Conservation (phyloP, 805 yeast species). For the Starmerella kuoi region DNA sequence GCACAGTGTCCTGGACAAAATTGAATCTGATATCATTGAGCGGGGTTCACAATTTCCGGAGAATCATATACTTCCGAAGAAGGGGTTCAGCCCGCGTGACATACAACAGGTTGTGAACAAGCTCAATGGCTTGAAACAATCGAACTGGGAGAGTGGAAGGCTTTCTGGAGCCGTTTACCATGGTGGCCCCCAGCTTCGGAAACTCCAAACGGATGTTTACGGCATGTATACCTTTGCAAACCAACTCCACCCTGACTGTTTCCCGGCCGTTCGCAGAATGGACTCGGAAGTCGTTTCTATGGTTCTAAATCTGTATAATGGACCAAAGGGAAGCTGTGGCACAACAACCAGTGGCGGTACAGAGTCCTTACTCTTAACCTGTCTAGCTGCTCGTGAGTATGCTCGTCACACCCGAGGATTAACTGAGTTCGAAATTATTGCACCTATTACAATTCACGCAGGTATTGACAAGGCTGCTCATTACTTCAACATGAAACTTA, state of each 20-base stretch:
- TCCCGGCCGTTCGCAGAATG: conserved; percentile 94
- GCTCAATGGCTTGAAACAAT: conserved; percentile 38
- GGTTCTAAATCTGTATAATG: conserved; percentile 72
- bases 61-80: conserved; percentile 39
- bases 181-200: conserved; percentile 70
- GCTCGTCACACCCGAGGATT: conserved; percentile 44
- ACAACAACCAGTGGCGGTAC: conserved; percentile 92
- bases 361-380: conserved; percentile 76
- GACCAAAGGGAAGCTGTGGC: conserved; percentile 65
- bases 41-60: conserved; percentile 33
- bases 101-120: conserved; percentile 43
- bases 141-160: conserved; percentile 74
- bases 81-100: conserved; percentile 41
- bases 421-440: conserved; percentile 68
- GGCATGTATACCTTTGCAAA: conserved; percentile 73
- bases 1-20: conserved; percentile 32
- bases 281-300: conserved; percentile 89
- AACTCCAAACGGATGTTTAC: conserved; percentile 66
- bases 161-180: conserved; percentile 95
- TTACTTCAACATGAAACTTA: conserved; percentile 76
- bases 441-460: conserved; percentile 86
- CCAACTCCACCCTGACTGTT: conserved; percentile 93
- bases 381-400: conserved; percentile 75
- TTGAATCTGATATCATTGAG: conserved; percentile 49
- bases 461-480: conserved; percentile 88